Evolutionary conservation across 1,284 basidiomycete genomes (phyloP).

Genomic region (Ganoderma multipileum): DNA sequence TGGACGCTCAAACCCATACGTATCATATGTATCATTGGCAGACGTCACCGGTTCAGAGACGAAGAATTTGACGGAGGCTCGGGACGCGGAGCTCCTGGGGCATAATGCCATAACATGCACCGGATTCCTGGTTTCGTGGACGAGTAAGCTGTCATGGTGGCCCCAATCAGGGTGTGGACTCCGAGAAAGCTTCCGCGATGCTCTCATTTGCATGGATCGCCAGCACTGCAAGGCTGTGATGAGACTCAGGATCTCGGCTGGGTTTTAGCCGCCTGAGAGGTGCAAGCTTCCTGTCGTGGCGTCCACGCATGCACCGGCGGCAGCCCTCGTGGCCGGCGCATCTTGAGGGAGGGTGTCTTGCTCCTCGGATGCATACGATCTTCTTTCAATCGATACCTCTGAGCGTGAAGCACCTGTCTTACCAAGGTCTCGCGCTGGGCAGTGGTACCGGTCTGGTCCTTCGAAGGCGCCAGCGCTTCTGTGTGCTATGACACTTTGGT

Average conservation of each 20-base stretch:
- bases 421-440: too few relatives aligned
- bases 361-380: too few relatives aligned
- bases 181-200: not conserved
- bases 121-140: not conserved
- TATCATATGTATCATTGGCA: too few relatives aligned
- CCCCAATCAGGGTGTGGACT: not conserved
- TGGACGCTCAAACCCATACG: too few relatives aligned
- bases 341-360: not conserved
- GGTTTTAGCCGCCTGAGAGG: not conserved
- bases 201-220: not conserved
- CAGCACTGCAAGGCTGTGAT: not conserved
- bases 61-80: not conserved
- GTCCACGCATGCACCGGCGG: too few relatives aligned
- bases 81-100: not conserved
- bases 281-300: not conserved
- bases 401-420: too few relatives aligned
- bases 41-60: not conserved
- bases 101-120: not conserved
- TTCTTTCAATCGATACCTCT: not conserved
- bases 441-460: too few relatives aligned
- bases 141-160: not conserved
- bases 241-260: not conserved
- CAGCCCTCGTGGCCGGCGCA: not conserved
- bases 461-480: too few relatives aligned
- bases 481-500: not conserved